phyloP scores from a whole-genome alignment of 352 stramenopile species.

The Phytophthora tentaculata region DNA sequence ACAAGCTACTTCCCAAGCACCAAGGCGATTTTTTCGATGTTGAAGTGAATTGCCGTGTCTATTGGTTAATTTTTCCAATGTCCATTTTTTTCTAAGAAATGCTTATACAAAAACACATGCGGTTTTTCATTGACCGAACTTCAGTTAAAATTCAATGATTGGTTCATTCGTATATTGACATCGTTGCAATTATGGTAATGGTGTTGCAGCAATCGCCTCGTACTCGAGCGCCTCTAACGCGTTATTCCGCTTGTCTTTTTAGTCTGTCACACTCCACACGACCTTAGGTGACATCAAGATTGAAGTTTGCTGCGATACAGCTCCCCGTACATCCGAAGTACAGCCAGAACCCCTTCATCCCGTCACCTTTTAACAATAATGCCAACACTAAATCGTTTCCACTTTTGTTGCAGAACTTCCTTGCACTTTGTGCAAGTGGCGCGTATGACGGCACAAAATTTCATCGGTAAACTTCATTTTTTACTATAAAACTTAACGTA shows the following conservation, averaged over 20 bases:
- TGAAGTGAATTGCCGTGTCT: constrained; percentile 27
- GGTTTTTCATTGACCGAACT: not conserved
- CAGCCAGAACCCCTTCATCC: not conserved
- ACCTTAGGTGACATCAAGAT: constrained; percentile 96
- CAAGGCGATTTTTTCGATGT: not conserved
- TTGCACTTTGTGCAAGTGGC: constrained; percentile 94
- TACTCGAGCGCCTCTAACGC: not conserved
- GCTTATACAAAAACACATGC: not conserved
- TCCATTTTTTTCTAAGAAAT: no score
- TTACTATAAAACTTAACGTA: not conserved
- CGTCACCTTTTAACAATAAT: not conserved
- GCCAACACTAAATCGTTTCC: constrained; percentile 3
- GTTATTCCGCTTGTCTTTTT: not conserved
- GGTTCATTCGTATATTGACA: constrained; percentile 21
- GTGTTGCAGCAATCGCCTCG: not conserved
- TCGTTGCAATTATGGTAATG: constrained; percentile 28
- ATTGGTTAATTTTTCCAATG: constrained; percentile 14
- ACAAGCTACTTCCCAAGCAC: not conserved
- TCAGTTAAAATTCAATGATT: constrained; percentile 22
- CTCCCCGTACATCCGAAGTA: constrained; percentile 87
- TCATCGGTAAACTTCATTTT: constrained; percentile 66
- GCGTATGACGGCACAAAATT: constrained; percentile 92
- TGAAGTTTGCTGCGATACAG: constrained; percentile 96
- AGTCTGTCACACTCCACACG: constrained; percentile 96
- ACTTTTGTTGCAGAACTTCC: constrained; percentile 91